Evolutionary conservation across 163 green algal genomes (phyloP), one percentile per base, ranked within the genome.

Genomic region (Volvox carteri): DNA sequence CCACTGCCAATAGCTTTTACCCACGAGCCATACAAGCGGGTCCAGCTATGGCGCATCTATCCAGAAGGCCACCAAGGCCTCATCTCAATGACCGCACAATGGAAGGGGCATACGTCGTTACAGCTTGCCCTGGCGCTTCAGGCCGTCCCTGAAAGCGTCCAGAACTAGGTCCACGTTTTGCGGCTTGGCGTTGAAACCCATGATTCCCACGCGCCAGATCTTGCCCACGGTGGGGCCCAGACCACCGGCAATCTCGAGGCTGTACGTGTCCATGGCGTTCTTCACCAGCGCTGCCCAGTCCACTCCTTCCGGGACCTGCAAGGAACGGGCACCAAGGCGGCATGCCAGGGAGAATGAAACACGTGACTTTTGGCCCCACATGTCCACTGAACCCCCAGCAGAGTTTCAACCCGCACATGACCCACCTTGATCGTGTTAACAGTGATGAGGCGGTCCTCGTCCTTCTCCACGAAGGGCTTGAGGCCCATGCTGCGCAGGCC

Each of bases 391-490:
- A n/a, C n/a, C n/a, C n/a, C n/a, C n/a, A n/a, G n/a, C n/a, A n/a
- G n/a, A n/a, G n/a, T n/a, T n/a, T n/a, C n/a, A n/a, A n/a, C n/a
- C n/a, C n/a, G n/a, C n/a, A n/a, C n/a, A n/a, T n/a, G n/a, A 9
- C 78, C 18, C 70, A 89, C 96, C 92, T 97, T 98, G 92, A 99
- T 98, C 88, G 97, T 99, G 94, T 99, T 99, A 72, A 99, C 97
- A 6, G 97, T 99, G 74, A 96, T 94, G 58, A 99, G 94, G 14
- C 96, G 93, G 94, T 85, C 87, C 90, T 93, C 89, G 1, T 94
- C 86, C 46, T 94, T 93, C 84, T 96, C 83, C 50, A 98, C 96
- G 87, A 97, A 99, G 8, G 95, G 94, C 92, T 99, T 81, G 46
- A 99, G 94, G 5, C 97, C 96, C 94, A 99, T 88, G 54, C 90